Base-by-base conservation (phyloP, 768 basidiomycete species). In the Russula lepida region DNA sequence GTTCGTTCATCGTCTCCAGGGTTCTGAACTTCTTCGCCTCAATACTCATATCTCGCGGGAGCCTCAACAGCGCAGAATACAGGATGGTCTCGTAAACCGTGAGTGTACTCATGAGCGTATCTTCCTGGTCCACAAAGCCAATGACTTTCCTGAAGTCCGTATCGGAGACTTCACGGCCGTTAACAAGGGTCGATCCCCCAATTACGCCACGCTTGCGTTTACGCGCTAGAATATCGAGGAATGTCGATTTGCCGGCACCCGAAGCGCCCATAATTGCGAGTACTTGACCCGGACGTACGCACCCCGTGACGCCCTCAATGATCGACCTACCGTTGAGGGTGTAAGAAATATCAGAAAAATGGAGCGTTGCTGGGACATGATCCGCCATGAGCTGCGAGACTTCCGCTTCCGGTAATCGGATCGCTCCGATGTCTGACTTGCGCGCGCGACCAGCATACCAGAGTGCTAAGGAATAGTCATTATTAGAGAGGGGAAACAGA, bases 111-210 rank as follows among this genome's bases (percentile, higher is more conserved):
- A 99, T 95, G 64, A 99, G 74, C 11, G 93, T 97, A 72, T 99
- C 97, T 72, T 98, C 97, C 73, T 99, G 97, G 70, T 99, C 95
- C 47, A 99, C 97, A 66, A 90, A 99, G 32, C 97, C 97, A 65
- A 88, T 84, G 6, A 98, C 88, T 37, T 84, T 83, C 71, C 84
- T 86, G 77, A 92, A 97, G 70, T 88, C 83, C 27, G 78, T 74
- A 71, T 91, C 79, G 47, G 77, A 76, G 27, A 95, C 86, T 61
- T 81, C 79, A 3, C 91, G 79, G 0, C 95, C 95, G 69, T 98
- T 98, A 54, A 98, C 85, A 21, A 92, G 81, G 39, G 86, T 87
- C 30, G 79, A 79, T 2, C 95, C 95, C 37, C 73, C 71, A 7
- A 95, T 88, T 1, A 68, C 59, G 0, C 97, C 97, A 15, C 86